A percentile compares a stretch with the other conserved stretches of the same genome.
Conservation (phyloP, 345 rosid species). For the Eucalyptus marginata region DNA sequence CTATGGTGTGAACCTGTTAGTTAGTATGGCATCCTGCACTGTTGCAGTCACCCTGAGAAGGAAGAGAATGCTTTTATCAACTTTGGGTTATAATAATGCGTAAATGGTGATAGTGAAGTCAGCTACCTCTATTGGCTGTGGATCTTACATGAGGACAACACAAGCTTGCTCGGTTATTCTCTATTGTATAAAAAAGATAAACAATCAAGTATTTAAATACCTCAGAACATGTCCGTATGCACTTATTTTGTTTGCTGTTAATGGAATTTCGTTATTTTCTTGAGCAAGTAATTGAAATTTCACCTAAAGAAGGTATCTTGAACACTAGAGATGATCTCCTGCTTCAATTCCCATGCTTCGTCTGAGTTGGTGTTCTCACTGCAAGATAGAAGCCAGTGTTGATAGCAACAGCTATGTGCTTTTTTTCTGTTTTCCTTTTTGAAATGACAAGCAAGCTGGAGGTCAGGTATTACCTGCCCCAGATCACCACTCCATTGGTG, state of each 20-base stretch:
- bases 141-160: constrained; percentile 76
- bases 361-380: constrained; percentile 45
- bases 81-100: background rate
- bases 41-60: constrained; percentile 76
- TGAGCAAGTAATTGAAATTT: background rate
- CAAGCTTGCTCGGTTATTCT: constrained; percentile 95
- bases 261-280: background rate
- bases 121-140: constrained; percentile 41
- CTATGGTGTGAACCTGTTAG: constrained; percentile 23
- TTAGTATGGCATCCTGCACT: constrained; percentile 97
- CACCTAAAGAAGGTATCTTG: constrained; percentile 97
- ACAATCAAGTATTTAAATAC: background rate
- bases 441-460: background rate
- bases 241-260: background rate
- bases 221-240: background rate
- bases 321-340: constrained; percentile 76
- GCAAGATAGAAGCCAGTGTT: background rate
- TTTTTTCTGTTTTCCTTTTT: background rate
- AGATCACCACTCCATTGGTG: constrained; percentile 96
- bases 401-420: background rate
- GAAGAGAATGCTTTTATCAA: background rate
- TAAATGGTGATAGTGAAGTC: background rate
- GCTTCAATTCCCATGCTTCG: constrained; percentile 80
- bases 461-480: constrained; percentile 46
- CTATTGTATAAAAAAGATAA: constrained; percentile 20